Evolutionary conservation across 73 alveolate genomes (phyloP), one percentile per base, ranked within the genome.

Genomic region (Tetrahymena malaccensis): DNA sequence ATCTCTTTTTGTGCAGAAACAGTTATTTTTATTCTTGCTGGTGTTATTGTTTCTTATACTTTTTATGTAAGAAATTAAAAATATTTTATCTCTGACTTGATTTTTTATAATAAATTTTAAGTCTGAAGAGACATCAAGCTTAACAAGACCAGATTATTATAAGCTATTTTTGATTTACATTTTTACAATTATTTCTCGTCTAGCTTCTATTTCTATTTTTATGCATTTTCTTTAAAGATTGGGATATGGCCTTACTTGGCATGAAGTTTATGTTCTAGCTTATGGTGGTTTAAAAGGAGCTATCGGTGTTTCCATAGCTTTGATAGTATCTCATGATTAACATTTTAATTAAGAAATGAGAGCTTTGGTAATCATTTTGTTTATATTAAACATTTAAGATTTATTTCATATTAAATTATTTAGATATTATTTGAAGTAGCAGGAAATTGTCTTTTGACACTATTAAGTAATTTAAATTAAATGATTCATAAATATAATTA

Each of bases 221-320:
- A 50, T 85, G 43, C 98, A 98, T 10, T 38, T 97, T 27, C 85
- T 97, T 15, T 38, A 94, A 31, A 96, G 94, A 50, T 38, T 95
- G 16, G 98, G 99, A 4, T 97, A 97, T 84, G 99, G 98, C 16
- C 70, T 97, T 33, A 93, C 95, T 3, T 94, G 93, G 94, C 34
- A 93, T 33, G 96, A 97, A 44, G 93, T 94, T 11, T 55, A 94
- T 21, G 96, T 97, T 12, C 96, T 96, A 35, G 96, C 97, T 10
- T 96, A 94, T 70, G 97, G 97, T 27, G 99, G 99, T n/a, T 94
- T 97, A 31, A 95, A 97, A 94, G 99, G 99, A 16, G 98, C 97
- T 35, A 94, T 97, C 34, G 97, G 97, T 22, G 43, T 97, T 85
- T 95, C 98, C 11, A 94, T 97, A 34, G 97, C 99, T 4, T 93